Evolutionary conservation across 495 filamentous ascomycete genomes (phyloP).

Genomic region (Aspergillus homomorphus): DNA sequence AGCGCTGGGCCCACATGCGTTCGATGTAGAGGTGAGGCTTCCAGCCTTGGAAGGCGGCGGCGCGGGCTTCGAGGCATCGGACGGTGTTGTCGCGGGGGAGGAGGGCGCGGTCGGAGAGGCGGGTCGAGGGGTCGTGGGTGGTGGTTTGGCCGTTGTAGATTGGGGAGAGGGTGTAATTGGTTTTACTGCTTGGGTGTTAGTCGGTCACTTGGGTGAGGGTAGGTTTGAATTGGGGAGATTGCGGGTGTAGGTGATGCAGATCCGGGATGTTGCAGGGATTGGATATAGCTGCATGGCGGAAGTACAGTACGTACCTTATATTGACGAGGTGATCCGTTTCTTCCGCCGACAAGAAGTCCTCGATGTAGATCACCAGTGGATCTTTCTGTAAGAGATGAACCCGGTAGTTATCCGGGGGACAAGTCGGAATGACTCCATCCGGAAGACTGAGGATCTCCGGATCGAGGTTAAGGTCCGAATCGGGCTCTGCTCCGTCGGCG

Average conservation of each 20-base stretch:
- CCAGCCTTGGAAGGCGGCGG: slow-evolving; percentile 69
- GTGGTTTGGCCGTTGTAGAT: slow-evolving; percentile 48
- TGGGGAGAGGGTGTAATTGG: slow-evolving; percentile 53
- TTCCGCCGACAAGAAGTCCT: slow-evolving; percentile 46
- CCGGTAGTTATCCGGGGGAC: slow-evolving; percentile 31
- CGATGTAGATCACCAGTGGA: slow-evolving; percentile 56
- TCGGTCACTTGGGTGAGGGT: not conserved
- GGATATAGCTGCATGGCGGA: not conserved
- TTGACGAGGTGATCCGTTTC: slow-evolving; percentile 51
- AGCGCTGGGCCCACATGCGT: slow-evolving; percentile 59
- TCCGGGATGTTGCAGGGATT: slow-evolving; percentile 11
- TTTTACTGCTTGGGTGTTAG: slow-evolving; percentile 27
- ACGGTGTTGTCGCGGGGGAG: slow-evolving; percentile 58
- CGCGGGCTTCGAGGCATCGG: slow-evolving; percentile 66
- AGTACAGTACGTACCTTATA: slow-evolving; percentile 39
- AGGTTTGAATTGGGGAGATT: not conserved
- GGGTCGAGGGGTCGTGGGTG: slow-evolving; percentile 44
- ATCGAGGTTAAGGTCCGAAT: slow-evolving; percentile 19
- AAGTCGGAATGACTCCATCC: slow-evolving; percentile 36
- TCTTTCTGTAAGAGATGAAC: slow-evolving; percentile 47
- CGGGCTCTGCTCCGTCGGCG: slow-evolving; percentile 5
- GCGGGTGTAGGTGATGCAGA: not conserved
- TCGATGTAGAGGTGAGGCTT: slow-evolving; percentile 57
- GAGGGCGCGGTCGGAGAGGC: slow-evolving; percentile 57
- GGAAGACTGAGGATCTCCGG: slow-evolving; percentile 29